A percentile compares a stretch with the other conserved stretches of the same genome.
phyloP scores from a whole-genome alignment of 2,329 filamentous ascomycete species.

The Lachnellula hyalina region DNA sequence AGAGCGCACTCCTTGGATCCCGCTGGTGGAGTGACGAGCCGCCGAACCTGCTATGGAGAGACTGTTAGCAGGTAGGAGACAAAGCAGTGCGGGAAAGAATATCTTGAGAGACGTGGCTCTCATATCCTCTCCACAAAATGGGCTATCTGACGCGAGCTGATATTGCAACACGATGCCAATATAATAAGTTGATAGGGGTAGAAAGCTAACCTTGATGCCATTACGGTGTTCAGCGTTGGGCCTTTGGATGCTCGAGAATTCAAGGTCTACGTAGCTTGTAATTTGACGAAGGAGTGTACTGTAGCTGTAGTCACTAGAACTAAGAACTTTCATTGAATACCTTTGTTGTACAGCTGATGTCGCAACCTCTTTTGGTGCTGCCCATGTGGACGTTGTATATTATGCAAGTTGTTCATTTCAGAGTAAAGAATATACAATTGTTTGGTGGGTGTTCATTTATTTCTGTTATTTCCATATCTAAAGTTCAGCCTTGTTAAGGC shows the following conservation, averaged over 20 bases:
- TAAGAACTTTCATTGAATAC: background rate
- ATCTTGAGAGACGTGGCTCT: background rate
- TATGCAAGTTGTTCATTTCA: background rate
- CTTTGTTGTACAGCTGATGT: background rate
- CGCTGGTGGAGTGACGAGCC: constrained; percentile 67
- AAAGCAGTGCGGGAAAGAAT: background rate
- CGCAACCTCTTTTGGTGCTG: background rate
- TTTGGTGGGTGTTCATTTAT: background rate
- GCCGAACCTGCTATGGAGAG: constrained; percentile 51
- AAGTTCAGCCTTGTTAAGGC: constrained; percentile 12
- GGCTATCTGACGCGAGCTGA: background rate
- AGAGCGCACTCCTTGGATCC: constrained; percentile 66
- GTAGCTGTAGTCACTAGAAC: background rate
- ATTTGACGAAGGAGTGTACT: background rate
- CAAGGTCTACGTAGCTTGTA: background rate
- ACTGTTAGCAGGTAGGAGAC: constrained; percentile 1
- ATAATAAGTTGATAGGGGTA: background rate
- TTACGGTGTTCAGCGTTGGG: constrained; percentile 12
- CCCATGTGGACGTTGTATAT: background rate
- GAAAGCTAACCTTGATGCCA: constrained; percentile 27
- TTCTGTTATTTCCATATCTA: constrained; percentile 14
- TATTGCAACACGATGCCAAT: background rate
- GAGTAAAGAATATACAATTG: background rate
- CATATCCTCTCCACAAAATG: background rate
- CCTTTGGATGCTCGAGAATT: background rate